These are phyloP conservation scores for Parastagonospora nodorum DNA, from an alignment of 2,329 filamentous ascomycete genomes.

Conservation along the genomic window DNA sequence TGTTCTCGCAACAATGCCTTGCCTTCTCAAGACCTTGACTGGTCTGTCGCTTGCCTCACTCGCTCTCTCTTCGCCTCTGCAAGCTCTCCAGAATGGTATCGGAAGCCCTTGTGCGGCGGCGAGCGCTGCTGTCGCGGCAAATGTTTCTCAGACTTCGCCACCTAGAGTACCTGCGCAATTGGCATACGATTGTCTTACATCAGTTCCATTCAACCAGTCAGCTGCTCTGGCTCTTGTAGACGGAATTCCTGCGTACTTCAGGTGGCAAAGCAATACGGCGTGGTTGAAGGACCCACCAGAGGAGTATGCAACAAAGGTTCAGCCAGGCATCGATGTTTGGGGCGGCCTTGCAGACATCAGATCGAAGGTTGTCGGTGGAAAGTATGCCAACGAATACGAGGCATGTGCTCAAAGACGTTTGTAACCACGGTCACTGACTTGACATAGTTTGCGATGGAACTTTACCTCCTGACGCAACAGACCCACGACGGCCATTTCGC, in stretches of 20 bases:
- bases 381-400: constrained; percentile 50
- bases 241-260: constrained; percentile 51
- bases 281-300: constrained; percentile 53
- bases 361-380: constrained; percentile 41
- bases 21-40: constrained; percentile 23
- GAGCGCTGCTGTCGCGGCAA: constrained; percentile 30
- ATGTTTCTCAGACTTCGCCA: constrained; percentile 25
- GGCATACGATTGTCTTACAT: constrained; percentile 54
- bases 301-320: constrained; percentile 54
- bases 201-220: constrained; percentile 52
- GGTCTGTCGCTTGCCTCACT: constrained; percentile 33
- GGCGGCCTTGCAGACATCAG: constrained; percentile 47
- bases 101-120: constrained; percentile 40
- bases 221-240: constrained; percentile 49
- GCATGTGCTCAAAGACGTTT: constrained; percentile 14
- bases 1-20: constrained; percentile 29
- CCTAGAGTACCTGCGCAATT: constrained; percentile 51
- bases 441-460: constrained; percentile 37
- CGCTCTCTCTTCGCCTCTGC: constrained; percentile 32
- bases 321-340: constrained; percentile 50
- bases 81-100: constrained; percentile 34
- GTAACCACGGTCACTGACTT: constrained; percentile 7
- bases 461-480: constrained; percentile 52
- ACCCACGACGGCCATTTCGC: constrained; percentile 70
- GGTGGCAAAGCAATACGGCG: constrained; percentile 53